Base-by-base conservation (phyloP, 495 filamentous ascomycete species). In the Bacidia rubella region DNA sequence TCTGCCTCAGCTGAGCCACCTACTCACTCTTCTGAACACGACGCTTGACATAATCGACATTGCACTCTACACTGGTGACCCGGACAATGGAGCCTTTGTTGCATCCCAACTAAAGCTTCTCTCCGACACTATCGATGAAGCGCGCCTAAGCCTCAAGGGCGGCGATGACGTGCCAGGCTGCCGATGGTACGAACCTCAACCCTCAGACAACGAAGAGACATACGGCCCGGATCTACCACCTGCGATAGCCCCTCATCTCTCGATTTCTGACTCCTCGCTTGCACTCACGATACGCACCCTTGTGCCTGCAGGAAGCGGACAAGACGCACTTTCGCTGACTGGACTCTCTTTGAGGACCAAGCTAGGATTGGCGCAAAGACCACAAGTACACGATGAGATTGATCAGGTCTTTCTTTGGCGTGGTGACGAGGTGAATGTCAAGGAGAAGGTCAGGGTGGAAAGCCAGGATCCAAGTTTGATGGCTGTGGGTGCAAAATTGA, bases 401-500 rank as follows among this genome's bases (percentile, higher is more conserved):
- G 82, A 86, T 39, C 72, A 79, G 21, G 70, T 84, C 0, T 96
- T 94, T 62, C 65, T 58, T 2, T 83, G 75, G 65, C 66, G 68
- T n/a, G 82, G 79, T 0, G 71, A 78, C 46, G 83, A 90, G 43
- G 90, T 96, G 0, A 79, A 74, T 41, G 93, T 98, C 19, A 80
- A 76, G 56, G 92, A 97, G 60, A 95, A 95, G 65, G 77, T 98
- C 10, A 75, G 80, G 25, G 86, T 97, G 4, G 92, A 95, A 69
- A 90, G 80, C 52, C 86, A 89, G 51, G 92, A 98, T 62, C 93
- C 92, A 26, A 87, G 81, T 62, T 57, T 98, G 56, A 77, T 98
- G 68, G 79, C 83, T n/a, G 72, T 90, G 15, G 82, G 86, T 70
- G 84, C 87, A 2, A 98, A 98, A 68, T 65, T 98, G 66, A 81